Conservation (phyloP, 805 yeast species). For the Saturnispora gosingensis region DNA sequence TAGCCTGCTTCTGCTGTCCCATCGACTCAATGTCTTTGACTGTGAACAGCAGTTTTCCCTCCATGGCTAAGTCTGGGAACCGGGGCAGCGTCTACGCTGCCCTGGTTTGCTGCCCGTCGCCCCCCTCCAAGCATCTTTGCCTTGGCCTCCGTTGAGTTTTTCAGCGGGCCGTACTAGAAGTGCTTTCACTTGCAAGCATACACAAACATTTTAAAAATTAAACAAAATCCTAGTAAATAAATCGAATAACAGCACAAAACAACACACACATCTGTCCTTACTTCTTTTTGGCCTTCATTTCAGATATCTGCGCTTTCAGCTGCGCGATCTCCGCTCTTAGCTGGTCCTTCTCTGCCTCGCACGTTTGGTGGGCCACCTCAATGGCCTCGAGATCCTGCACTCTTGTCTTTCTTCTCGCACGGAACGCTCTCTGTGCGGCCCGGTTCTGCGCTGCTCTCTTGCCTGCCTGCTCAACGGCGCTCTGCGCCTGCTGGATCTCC, state of each 20-base stretch:
- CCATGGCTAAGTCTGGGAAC: not conserved
- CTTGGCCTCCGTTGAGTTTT: not conserved
- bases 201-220: not conserved
- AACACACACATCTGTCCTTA: not conserved
- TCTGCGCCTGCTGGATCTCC: constrained; percentile 3
- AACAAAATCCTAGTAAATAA: not conserved
- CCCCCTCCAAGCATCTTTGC: not conserved
- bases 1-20: not conserved
- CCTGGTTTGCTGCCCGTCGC: not conserved
- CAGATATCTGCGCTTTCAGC: constrained; percentile 62
- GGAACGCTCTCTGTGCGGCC: constrained; percentile 84
- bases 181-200: not conserved
- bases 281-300: constrained; percentile 45
- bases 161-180: not conserved
- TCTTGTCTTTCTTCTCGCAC: constrained; percentile 74
- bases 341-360: constrained; percentile 57
- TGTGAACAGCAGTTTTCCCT: not conserved
- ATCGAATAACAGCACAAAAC: not conserved
- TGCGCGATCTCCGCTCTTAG: constrained; percentile 61
- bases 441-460: constrained; percentile 90
- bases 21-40: not conserved
- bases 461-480: constrained; percentile 22
- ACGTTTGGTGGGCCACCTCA: constrained; percentile 51
- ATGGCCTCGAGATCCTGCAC: constrained; percentile 71
- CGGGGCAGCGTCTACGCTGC: not conserved